Evolutionary conservation across 2,329 filamentous ascomycete genomes (phyloP), one percentile per base, ranked within the genome.

Genomic region (Elsinoe australis): DNA sequence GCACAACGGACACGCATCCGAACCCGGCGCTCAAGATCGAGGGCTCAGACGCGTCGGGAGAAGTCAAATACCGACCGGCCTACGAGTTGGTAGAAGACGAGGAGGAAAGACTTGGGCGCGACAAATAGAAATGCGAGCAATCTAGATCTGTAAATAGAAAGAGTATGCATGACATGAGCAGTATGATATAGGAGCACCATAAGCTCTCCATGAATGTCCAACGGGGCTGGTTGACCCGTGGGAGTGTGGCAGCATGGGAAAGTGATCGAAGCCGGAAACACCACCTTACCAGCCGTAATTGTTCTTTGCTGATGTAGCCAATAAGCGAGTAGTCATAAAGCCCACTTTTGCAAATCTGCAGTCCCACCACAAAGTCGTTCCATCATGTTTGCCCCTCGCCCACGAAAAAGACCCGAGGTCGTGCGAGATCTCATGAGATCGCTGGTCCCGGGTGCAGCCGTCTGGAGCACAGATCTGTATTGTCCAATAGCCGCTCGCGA

Each of bases 1-100:
- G 92, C 2, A 87, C 80, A 18, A 82, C 80, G 49, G 87, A 98
- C 67, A 98, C 92, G 2, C 78, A 85, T 54, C 89, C 87, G 0
- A 98, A 98, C 61, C 92, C 92, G 7, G 79, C 77, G 28, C 67
- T 94, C 58, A 75, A 56, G 56, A 19, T 53, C 21, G 24, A 53
- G 49, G 14, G 60, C 9, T 52, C 54, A 12, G 59, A 62, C 8
- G 61, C 56, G 18, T 64, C 60, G 29, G 62, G 59, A 12, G 61
- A 64, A 46, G 59, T 50, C 2, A 63, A 55, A 4, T 90, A 84
- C 61, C 70, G 78, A 44, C 86, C 86, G 1, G 86, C 86, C 0
- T 89, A 88, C 61, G 83, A 87, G 62, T 67, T 92, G 56, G 72
- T 76, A 45, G 77, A 81, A 52, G 87, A 94, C 62, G 71, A 82